Evolutionary conservation across 306 rosid species (phyloP).

Genomic region (Prunus davidiana): DNA sequence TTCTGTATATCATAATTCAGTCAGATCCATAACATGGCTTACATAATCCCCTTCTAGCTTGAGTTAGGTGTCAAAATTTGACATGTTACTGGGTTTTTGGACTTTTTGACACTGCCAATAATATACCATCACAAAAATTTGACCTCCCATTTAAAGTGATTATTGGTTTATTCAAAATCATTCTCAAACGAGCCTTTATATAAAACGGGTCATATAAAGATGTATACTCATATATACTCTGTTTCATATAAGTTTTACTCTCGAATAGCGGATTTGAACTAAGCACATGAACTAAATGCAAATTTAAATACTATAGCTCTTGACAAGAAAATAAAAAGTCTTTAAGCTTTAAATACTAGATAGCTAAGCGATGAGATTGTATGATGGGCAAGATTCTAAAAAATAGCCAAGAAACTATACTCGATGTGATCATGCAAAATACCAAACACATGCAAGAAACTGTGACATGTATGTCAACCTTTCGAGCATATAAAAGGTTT

Average conservation of each 20-base stretch:
- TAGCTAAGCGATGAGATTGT: too few relatives aligned
- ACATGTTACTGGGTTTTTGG: neutral
- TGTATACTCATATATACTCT: too few relatives aligned
- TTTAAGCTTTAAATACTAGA: too few relatives aligned
- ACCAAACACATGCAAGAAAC: neutral
- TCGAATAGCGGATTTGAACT: neutral
- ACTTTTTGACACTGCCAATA: neutral
- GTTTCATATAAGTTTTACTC: too few relatives aligned
- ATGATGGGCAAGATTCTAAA: too few relatives aligned
- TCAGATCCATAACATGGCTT: neutral
- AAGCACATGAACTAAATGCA: neutral
- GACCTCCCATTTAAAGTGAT: too few relatives aligned
- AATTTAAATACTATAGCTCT: neutral
- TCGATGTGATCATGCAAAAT: neutral
- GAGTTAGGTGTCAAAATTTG: neutral
- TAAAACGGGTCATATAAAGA: too few relatives aligned
- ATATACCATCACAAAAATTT: neutral
- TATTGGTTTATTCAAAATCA: too few relatives aligned
- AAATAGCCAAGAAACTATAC: neutral
- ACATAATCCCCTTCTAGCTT: neutral
- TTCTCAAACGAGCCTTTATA: rapidly evolving
- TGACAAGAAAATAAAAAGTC: too few relatives aligned
- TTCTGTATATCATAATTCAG: neutral
- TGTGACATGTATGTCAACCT: neutral
- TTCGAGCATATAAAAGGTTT: neutral